Base-by-base conservation (phyloP, 306 rosid genomes). In the Delonix regia region DNA sequence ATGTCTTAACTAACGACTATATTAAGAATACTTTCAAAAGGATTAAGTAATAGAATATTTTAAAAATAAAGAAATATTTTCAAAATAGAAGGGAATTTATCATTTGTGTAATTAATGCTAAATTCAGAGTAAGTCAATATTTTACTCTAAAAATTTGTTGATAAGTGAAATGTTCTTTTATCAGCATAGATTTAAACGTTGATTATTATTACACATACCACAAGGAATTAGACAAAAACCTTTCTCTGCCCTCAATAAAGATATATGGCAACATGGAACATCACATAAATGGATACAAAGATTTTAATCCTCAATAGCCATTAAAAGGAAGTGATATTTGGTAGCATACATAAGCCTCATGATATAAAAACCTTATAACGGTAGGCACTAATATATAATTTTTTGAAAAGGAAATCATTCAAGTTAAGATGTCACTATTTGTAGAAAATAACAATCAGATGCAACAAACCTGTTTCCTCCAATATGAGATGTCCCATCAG, bases 401-500 rank as follows among this genome's bases (percentile, higher is more conserved):
- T 53, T 42, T 4, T 9, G 4, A 33, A 42, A 8, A 15, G 2
- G 12, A 27, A 69, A 47, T 4, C 2, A 12, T 25, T 7, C 14
- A 3, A 59, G 61, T n/a, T 21, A 63, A 71, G 38, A 73, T 42
- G 24, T 61, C 56, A 76, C 64, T 64, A 47, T 45, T 42, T 28
- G 49, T 5, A 36, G 41, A 48, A 65, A 45, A 72, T 30, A 14
- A 67, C 19, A 42, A 57, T 36, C 71, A 65, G 64, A 65, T 65
- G 39, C 63, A 64, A 76, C 39, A 22, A 76, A 94, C 99, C 97
- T 89, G 79, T 78, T 85, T 56, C 70, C 85, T 77, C 69, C 91
- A 73, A 92, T 19, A 45, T 73, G 78, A 69, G 92, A 87, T 79
- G 98, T 90, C 59, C 96, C 96, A 36, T 92, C 90, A 64, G 99